phyloP scores from a whole-genome alignment of 139 green algal species.

The Gonium pectorale region DNA sequence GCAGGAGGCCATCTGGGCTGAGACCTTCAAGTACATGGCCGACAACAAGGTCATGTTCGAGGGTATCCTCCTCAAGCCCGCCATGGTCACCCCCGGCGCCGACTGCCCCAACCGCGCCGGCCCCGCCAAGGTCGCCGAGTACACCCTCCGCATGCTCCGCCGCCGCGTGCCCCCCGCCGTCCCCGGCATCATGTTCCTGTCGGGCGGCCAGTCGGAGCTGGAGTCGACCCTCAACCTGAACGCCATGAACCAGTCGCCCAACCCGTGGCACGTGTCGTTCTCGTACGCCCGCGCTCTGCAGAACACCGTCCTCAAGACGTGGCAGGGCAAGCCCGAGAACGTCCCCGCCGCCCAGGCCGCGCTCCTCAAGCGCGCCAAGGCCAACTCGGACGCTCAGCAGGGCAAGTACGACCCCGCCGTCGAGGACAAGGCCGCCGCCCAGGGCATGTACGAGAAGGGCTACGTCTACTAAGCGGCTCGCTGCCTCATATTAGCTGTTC shows the following conservation, averaged over 20 bases:
- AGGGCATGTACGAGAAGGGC: slow-evolving; percentile 96
- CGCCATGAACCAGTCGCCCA: slow-evolving; percentile 99
- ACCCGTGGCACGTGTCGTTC: slow-evolving; percentile 99
- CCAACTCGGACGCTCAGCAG: slow-evolving; percentile 96
- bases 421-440: slow-evolving; percentile 77
- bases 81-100: slow-evolving; percentile 99
- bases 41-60: slow-evolving; percentile 96
- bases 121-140: slow-evolving; percentile 91
- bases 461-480: slow-evolving; percentile 89
- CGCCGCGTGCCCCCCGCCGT: slow-evolving; percentile 97
- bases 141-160: slow-evolving; percentile 95
- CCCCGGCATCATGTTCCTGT: slow-evolving; percentile 99
- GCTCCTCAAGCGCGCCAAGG: slow-evolving; percentile 92
- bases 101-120: slow-evolving; percentile 82
- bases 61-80: slow-evolving; percentile 99
- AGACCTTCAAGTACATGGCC: slow-evolving; percentile 97
- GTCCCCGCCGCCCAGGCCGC: slow-evolving; percentile 88
- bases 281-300: slow-evolving; percentile 99
- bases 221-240: slow-evolving; percentile 99
- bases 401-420: slow-evolving; percentile 92
- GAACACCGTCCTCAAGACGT: slow-evolving; percentile 91
- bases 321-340: slow-evolving; percentile 92
- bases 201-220: slow-evolving; percentile 98
- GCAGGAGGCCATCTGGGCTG: slow-evolving; percentile 89
- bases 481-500: not conserved